phyloP scores from a whole-genome alignment of 2,329 filamentous ascomycete genomes.

The Pyrenophora graminea region DNA sequence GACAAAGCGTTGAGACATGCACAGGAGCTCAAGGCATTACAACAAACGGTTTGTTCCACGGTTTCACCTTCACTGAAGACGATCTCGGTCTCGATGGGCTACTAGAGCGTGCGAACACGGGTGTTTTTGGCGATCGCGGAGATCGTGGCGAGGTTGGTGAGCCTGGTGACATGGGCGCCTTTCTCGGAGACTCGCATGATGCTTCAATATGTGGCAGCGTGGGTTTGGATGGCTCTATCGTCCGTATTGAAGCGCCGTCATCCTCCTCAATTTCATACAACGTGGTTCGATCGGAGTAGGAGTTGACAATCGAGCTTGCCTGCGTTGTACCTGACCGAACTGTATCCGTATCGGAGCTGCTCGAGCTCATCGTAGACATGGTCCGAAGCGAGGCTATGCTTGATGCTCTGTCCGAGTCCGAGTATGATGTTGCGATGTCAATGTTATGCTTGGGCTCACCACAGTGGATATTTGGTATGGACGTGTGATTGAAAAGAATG shows the following conservation, averaged over 20 bases:
- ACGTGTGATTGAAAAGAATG: slow-evolving; percentile 37
- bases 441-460: slow-evolving; percentile 39
- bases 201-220: slow-evolving; percentile 15
- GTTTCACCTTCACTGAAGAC: slow-evolving; percentile 24
- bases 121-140: slow-evolving; percentile 13
- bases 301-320: slow-evolving; percentile 37
- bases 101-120: slow-evolving; percentile 17
- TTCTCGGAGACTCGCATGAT: slow-evolving; percentile 21
- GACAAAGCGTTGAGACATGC: background rate
- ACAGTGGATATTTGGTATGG: slow-evolving; percentile 43
- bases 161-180: slow-evolving; percentile 24
- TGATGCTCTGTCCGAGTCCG: slow-evolving; percentile 36
- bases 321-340: slow-evolving; percentile 34
- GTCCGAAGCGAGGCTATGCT: slow-evolving; percentile 34
- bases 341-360: slow-evolving; percentile 35
- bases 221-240: slow-evolving; percentile 21
- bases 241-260: slow-evolving; percentile 35
- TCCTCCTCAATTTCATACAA: slow-evolving; percentile 39
- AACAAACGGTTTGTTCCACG: slow-evolving; percentile 40
- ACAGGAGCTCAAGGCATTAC: slow-evolving; percentile 30
- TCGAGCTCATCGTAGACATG: slow-evolving; percentile 36
- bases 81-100: slow-evolving; percentile 20
- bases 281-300: slow-evolving; percentile 37
- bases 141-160: slow-evolving; percentile 18
- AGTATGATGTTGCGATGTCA: slow-evolving; percentile 26